Base-by-base conservation (phyloP, 2,329 filamentous ascomycete genomes). In the Conoideocrella luteorostrata region DNA sequence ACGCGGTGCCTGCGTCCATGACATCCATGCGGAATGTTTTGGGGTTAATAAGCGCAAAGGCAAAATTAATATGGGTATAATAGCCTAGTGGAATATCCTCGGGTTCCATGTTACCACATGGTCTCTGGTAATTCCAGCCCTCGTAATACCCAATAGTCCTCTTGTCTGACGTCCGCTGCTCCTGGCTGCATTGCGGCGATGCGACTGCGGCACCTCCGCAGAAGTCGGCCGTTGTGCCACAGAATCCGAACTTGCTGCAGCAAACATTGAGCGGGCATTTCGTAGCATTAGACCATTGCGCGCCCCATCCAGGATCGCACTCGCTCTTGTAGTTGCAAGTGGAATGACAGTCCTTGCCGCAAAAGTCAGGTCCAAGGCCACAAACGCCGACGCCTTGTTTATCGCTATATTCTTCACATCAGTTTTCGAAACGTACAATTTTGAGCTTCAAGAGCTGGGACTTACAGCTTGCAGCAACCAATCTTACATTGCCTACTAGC, bases 241-340 rank as follows among this genome's bases (percentile, higher is more conserved):
- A 66, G 49, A 62, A 65, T 21, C 63, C 59, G 39, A 47, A 59
- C 26, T 54, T 17, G 40, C 50, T 54, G 48, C 63, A 65, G 49
- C 62, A 66, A 2, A 64, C 62, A 36, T 65, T 62, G 4, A 65
- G 51, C 3, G 61, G 63, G 42, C 62, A 65, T n/a, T 47, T 49
- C 4, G 43, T 23, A 7, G 49, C 38, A 22, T 46, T 41, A 26
- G 52, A 50, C 49, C 52, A 59, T 39, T 56, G 21, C 11, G 41
- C 39, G 1, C 56, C 56, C 53, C 55, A 56, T n/a, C 53, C 56
- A 4, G 51, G 45, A 39, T 58, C 53, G 39, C 58, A 60, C 29
- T 57, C 56, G 15, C 43, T 49, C 22, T 51, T 54, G 15, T 47
- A 33, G 21, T 50, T 28, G 33, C 58, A 61, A n/a, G 45, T 46